Percentiles rank a stretch among this genome's conserved stretches.
Evolutionary conservation across 2,329 filamentous ascomycete genomes (phyloP).

Genomic region (Calonectria fujianensis): DNA sequence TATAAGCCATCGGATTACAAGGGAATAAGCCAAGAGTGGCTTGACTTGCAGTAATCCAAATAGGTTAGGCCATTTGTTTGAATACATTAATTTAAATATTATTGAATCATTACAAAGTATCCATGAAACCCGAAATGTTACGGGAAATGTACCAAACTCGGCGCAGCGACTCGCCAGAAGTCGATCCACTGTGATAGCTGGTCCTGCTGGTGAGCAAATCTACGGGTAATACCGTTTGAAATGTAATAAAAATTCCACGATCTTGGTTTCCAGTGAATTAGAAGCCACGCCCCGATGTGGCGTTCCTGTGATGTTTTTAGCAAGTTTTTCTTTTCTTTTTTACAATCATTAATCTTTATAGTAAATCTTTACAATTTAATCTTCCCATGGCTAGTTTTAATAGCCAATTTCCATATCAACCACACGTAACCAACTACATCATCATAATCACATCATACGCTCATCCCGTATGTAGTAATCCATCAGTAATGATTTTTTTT

Average conservation of each 20-base stretch:
- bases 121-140: not conserved
- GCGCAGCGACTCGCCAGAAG: not conserved
- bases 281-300: not conserved
- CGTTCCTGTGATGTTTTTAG: not conserved
- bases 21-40: slow-evolving; percentile 50
- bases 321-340: too few species aligned
- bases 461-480: too few species aligned
- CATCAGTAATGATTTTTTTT: too few species aligned
- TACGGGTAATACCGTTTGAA: not conserved
- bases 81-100: not conserved
- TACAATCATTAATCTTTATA: too few species aligned
- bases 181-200: not conserved
- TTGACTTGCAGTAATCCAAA: not conserved
- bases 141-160: not conserved
- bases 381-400: too few species aligned
- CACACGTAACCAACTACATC: too few species aligned
- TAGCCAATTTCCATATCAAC: too few species aligned
- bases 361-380: too few species aligned
- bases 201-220: not conserved
- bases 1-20: slow-evolving; percentile 47
- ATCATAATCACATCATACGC: too few species aligned
- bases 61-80: not conserved
- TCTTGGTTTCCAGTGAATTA: not conserved
- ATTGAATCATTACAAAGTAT: not conserved
- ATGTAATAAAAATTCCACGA: not conserved